A percentile compares a stretch with the other conserved stretches of the same genome.
phyloP scores from a whole-genome alignment of 495 filamentous ascomycete species.

The Talaromyces borbonicus region DNA sequence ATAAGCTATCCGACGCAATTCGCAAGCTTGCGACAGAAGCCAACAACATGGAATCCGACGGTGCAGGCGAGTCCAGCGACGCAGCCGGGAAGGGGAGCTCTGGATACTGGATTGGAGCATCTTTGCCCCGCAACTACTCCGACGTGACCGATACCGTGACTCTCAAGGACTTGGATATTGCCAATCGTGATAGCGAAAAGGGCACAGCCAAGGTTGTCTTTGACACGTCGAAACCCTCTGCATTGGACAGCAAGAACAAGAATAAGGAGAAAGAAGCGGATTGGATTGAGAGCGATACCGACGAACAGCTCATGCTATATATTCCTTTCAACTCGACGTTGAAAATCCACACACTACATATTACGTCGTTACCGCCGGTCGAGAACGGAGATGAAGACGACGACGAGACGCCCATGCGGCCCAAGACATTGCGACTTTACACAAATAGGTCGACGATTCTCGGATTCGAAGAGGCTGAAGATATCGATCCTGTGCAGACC shows the following conservation, averaged over 20 bases:
- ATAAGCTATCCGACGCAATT: slow-evolving; percentile 57
- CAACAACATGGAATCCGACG: slow-evolving; percentile 40
- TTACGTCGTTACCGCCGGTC: slow-evolving; percentile 67
- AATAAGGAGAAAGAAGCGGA: slow-evolving; percentile 56
- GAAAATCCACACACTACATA: slow-evolving; percentile 83
- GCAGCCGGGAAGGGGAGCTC: slow-evolving; percentile 19
- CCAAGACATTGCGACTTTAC: slow-evolving; percentile 76
- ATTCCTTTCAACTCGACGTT: slow-evolving; percentile 80
- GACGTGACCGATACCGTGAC: slow-evolving; percentile 81
- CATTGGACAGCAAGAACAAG: slow-evolving; percentile 40
- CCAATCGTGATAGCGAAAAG: slow-evolving; percentile 69
- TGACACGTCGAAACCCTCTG: slow-evolving; percentile 53
- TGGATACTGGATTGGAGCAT: slow-evolving; percentile 60
- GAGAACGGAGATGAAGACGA: slow-evolving; percentile 46
- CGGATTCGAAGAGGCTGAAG: slow-evolving; percentile 92
- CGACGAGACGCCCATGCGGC: slow-evolving; percentile 71
- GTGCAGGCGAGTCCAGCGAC: slow-evolving; percentile 22
- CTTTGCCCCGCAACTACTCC: slow-evolving; percentile 67
- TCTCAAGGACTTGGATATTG: slow-evolving; percentile 66
- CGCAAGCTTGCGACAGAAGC: slow-evolving; percentile 65
- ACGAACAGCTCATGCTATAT: slow-evolving; percentile 93
- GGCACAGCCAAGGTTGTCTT: slow-evolving; percentile 67
- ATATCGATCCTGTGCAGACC: slow-evolving; percentile 65
- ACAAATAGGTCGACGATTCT: slow-evolving; percentile 79
- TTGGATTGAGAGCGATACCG: slow-evolving; percentile 98